Base-by-base conservation (phyloP, 2,329 filamentous ascomycete species). In the Byssoonygena ceratinophila region DNA sequence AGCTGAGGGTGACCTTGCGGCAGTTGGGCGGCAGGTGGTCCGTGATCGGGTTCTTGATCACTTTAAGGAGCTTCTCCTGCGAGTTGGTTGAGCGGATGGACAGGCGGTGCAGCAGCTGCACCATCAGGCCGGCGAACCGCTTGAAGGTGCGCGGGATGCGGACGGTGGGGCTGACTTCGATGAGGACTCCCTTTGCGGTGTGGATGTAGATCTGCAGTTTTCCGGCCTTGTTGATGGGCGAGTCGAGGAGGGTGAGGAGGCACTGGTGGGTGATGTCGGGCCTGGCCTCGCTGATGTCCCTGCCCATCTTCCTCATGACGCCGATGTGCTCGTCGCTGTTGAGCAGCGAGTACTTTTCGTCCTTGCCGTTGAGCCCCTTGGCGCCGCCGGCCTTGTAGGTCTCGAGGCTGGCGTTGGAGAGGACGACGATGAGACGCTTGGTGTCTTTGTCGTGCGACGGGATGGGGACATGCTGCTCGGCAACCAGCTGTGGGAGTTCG, bases 191-290 rank as follows among this genome's bases (percentile, higher is more conserved):
- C 73, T 95, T 96, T 59, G 91, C 89, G 4, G 92, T 97, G 70
- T 95, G 90, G 59, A 98, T 97, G 74, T 94, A 98, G 65, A 98
- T 97, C 72, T 98, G 92, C 36, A 98, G 83, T 71, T 84, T 91
- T 64, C 92, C 92, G 53, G 91, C 90, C 73, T 98, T 98, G 79
- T 98, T 98, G 78, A 97, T 85, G 45, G 92, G 92, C 18, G 92
- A 98, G 69, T 98, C 92, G 64, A 98, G 84, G 29, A 98, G 82
- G 45, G 92, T 98, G 61, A 98, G 83, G 47, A 98, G 82, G 70
- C 92, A 98, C 92, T 98, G 92, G 69, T 98, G 92, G 43, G 92
- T 95, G 64, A 98, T 98, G 71, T 98, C 92, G 41, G 92, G 92
- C 61, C 92, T 83, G 55, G 92, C 92, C 71, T 98, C 92, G 68